A percentile compares a stretch with the other conserved stretches of the same genome.
Evolutionary conservation across 2,329 filamentous ascomycete species (phyloP).

Genomic region (Fusarium sp.): DNA sequence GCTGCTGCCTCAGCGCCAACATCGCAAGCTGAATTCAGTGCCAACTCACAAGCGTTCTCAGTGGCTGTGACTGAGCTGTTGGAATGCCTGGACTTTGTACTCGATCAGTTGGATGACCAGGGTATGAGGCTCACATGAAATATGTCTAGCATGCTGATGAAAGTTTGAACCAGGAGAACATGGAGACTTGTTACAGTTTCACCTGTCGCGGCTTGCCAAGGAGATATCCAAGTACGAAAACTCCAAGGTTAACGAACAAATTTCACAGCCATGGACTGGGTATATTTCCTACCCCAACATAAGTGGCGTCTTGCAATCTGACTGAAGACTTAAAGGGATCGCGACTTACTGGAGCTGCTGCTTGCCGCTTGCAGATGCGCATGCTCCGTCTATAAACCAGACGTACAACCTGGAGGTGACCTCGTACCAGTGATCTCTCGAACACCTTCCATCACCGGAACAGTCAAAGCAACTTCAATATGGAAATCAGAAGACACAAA

Average conservation of each 20-base stretch:
- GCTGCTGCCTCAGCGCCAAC: constrained; percentile 3
- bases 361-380: constrained; percentile 34
- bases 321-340: not conserved
- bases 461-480: constrained; percentile 35
- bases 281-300: not conserved
- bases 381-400: constrained; percentile 32
- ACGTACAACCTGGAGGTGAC: constrained; percentile 4
- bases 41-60: constrained; percentile 36
- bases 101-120: constrained; percentile 35
- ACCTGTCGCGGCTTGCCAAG: constrained; percentile 31
- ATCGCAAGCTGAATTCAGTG: constrained; percentile 18
- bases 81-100: constrained; percentile 36
- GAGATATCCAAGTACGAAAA: constrained; percentile 39
- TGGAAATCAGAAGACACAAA: constrained; percentile 28
- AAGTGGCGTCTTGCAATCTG: too few species aligned
- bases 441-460: constrained; percentile 28
- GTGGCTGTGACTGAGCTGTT: constrained; percentile 35
- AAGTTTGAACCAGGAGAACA: constrained; percentile 20
- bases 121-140: constrained; percentile 3
- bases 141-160: too few species aligned
- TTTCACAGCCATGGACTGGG: constrained; percentile 25
- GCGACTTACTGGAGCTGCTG: constrained; percentile 6
- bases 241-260: constrained; percentile 6
- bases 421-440: constrained; percentile 30
- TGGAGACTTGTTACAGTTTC: constrained; percentile 34